Evolutionary conservation across 148 eudicot genomes (phyloP).

Genomic region (Rhododendron mucronatum): DNA sequence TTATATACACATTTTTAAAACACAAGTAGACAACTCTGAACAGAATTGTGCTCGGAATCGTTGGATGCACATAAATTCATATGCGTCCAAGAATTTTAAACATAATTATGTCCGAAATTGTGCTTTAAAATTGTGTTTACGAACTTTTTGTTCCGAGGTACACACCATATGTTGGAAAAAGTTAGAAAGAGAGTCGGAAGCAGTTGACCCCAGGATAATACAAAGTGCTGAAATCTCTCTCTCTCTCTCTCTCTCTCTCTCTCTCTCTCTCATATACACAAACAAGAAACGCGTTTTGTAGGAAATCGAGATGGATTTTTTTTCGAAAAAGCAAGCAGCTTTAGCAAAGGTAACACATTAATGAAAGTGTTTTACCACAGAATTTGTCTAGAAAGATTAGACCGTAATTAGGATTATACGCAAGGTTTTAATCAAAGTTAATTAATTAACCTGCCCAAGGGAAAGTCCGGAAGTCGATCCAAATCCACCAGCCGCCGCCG

Average conservation of each 20-base stretch:
- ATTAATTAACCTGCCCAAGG: slow-evolving; percentile 7
- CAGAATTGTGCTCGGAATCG: no score
- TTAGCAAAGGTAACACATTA: neutral
- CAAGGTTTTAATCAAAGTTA: neutral
- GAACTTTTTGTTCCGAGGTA: neutral
- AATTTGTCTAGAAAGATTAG: neutral
- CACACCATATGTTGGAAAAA: neutral
- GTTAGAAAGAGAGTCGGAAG: neutral
- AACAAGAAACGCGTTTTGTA: neutral
- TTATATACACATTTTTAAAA: neutral
- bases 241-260: neutral
- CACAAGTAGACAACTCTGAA: no score
- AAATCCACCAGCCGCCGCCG: neutral
- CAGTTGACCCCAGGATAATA: slow-evolving; percentile 9
- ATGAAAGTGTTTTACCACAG: neutral
- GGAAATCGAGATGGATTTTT: slow-evolving; percentile 17
- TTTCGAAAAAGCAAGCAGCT: slow-evolving; percentile 8
- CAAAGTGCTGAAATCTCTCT: neutral
- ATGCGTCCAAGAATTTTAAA: no score
- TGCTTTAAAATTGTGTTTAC: no score
- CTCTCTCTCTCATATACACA: neutral
- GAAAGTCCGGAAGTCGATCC: slow-evolving; percentile 4
- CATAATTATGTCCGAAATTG: no score
- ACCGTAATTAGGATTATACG: neutral
- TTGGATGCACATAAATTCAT: no score